phyloP scores from a whole-genome alignment of 768 basidiomycete species.

The Panaeolus cyanescens region DNA sequence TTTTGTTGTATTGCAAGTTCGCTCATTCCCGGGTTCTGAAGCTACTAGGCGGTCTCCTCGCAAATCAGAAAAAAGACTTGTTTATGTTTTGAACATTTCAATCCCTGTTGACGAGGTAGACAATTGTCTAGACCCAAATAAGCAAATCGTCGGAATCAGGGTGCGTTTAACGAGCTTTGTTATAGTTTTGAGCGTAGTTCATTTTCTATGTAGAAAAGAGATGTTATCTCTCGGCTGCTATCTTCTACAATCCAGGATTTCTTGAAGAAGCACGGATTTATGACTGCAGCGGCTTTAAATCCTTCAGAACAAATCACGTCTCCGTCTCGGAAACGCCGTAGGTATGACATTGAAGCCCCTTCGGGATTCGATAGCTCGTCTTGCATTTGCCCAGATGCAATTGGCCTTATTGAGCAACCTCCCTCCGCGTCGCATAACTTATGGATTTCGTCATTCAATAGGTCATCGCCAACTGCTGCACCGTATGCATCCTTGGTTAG shows the following conservation, averaged over 20 bases:
- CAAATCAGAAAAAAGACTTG: conserved; percentile 75
- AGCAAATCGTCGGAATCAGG: conserved; percentile 64
- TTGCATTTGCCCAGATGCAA: background rate
- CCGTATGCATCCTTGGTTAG: conserved; percentile 22
- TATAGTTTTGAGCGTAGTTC: conserved; percentile 13
- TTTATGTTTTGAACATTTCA: conserved; percentile 80
- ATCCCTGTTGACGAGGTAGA: conserved; percentile 72
- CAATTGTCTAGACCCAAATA: conserved; percentile 79
- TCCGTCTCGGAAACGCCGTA: conserved; percentile 56
- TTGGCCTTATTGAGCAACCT: background rate
- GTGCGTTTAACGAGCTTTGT: conserved; percentile 38
- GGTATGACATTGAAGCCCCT: conserved; percentile 22
- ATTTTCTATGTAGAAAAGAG: conserved; percentile 48
- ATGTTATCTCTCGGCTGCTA: conserved; percentile 56
- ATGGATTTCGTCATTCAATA: background rate
- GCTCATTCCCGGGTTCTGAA: conserved; percentile 27
- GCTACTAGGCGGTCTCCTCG: conserved; percentile 73
- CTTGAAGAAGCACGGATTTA: conserved; percentile 65
- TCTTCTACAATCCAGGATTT: conserved; percentile 57
- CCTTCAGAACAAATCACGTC: conserved; percentile 22
- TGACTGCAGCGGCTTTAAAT: conserved; percentile 19
- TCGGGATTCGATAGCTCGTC: background rate
- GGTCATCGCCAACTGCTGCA: conserved; percentile 11
- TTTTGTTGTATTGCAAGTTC: background rate
- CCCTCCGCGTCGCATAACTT: background rate